phyloP scores from a whole-genome alignment of 768 basidiomycete genomes.

The Naganishia randhawae region DNA sequence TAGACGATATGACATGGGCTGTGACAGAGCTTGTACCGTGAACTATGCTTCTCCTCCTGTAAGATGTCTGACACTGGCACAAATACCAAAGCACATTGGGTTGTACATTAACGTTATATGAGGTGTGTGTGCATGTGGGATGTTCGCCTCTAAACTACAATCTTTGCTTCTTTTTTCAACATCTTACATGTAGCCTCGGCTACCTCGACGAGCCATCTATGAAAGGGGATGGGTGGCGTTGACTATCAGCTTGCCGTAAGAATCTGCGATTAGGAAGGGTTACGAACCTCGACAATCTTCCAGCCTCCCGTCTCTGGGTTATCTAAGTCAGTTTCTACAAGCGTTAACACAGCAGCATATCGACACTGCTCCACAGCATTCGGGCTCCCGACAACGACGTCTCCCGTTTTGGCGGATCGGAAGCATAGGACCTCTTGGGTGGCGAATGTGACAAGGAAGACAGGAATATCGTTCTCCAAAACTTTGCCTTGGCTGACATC shows the following conservation, averaged over 20 bases:
- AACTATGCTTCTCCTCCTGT: neutral
- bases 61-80: neutral
- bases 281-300: slow-evolving; percentile 85
- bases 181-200: slow-evolving; percentile 15
- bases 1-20: slow-evolving; percentile 3
- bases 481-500: slow-evolving; percentile 83
- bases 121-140: neutral
- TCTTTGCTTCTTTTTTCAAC: neutral
- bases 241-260: neutral
- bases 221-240: too few species aligned
- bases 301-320: slow-evolving; percentile 95
- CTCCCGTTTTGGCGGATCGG: slow-evolving; percentile 81
- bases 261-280: neutral
- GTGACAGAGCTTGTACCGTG: slow-evolving; percentile 6
- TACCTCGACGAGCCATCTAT: slow-evolving; percentile 26
- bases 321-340: slow-evolving; percentile 77
- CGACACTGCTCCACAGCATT: slow-evolving; percentile 87
- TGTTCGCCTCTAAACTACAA: slow-evolving; percentile 9
- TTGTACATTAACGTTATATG: neutral
- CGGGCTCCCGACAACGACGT: slow-evolving; percentile 80
- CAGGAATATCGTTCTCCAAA: slow-evolving; percentile 79
- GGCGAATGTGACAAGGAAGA: slow-evolving; percentile 83
- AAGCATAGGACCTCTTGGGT: slow-evolving; percentile 93
- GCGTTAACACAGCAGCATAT: slow-evolving; percentile 86
- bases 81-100: neutral